Evolutionary conservation across 2,329 filamentous ascomycete genomes (phyloP), one percentile per base, ranked within the genome.

Genomic region (Claviceps digitariae): DNA sequence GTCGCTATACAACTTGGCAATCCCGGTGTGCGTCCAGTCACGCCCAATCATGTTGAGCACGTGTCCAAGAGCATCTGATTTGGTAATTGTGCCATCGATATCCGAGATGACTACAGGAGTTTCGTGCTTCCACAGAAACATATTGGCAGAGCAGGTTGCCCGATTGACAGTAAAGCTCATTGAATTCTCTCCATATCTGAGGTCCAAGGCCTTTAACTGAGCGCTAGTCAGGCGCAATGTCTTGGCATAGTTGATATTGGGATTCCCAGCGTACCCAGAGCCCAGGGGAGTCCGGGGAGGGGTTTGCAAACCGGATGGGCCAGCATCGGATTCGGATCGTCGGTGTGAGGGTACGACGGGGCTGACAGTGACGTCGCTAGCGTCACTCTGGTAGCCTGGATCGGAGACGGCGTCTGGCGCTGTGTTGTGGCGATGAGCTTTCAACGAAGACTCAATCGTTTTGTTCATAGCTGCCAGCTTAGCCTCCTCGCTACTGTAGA

Each of bases 11-110:
- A 98, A 77, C 71, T 98, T 98, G 23, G 93, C 94, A 25, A 98
- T 91, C 40, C 93, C 93, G 17, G 90, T 80, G 67, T 98, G 93
- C 3, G 93, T 98, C 93, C 93, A 98, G 69, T 98, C 93, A 48
- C 93, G 84, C 44, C 93, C 93, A 59, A 98, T 91, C 82, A 93
- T 93, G 72, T 91, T 97, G 52, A 97, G 71, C 45, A 98, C 88
- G 64, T 98, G 93, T 15, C 93, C 93, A 15, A 95, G 74, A 17
- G 90, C 90, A 70, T 96, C 90, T 2, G 90, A 95, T 72, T 98
- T 98, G 55, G 93, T 98, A 62, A 98, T 98, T 23, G 93, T 98
- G 51, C 93, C 93, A 68, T 98, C 93, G 63, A 98, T 97, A 67
- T 98, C 93, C 1, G 91, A 97, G 57, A 98, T 96, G 48, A 98